A percentile compares a stretch with the other conserved stretches of the same genome.
These are phyloP conservation scores for Heliamphora pulchella DNA, from an alignment of 179 eudicot genomes.

Conservation along the genomic window DNA sequence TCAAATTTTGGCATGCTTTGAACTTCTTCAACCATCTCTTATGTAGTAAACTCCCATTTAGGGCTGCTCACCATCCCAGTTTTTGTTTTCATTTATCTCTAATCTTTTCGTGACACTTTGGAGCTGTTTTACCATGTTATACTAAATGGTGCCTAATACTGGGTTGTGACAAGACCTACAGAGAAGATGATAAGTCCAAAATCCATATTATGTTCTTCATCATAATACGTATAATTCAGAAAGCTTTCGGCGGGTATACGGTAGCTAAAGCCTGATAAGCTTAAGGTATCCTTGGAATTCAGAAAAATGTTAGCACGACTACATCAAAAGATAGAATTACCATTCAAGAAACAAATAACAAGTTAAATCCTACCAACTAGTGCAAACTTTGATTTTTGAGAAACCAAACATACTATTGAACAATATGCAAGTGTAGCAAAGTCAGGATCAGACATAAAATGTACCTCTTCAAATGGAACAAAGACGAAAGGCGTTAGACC, in stretches of 20 bases:
- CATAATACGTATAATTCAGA: no score
- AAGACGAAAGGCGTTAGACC: slow-evolving; percentile 86
- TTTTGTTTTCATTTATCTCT: no score
- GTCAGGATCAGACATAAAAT: background rate
- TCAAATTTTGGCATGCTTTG: no score
- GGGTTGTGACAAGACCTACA: background rate
- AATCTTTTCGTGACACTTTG: background rate
- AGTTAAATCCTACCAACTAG: background rate
- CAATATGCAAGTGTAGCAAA: background rate
- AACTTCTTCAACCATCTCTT: background rate
- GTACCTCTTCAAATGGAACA: slow-evolving; percentile 87
- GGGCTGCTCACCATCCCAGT: background rate
- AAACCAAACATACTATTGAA: background rate
- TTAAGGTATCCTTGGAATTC: background rate
- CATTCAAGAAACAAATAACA: background rate
- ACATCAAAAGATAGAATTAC: background rate
- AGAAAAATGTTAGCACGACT: background rate
- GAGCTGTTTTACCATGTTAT: background rate
- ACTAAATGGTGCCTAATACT: background rate
- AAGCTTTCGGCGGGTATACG: background rate
- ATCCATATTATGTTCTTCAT: no score
- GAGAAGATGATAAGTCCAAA: background rate
- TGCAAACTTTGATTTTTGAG: background rate
- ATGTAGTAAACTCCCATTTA: background rate
- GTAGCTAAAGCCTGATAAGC: background rate